Percentiles rank a stretch among this genome's conserved stretches.
These are phyloP conservation scores for Papilionanthe hybrid DNA, from an alignment of 116 monocot genomes.

Conservation along the genomic window DNA sequence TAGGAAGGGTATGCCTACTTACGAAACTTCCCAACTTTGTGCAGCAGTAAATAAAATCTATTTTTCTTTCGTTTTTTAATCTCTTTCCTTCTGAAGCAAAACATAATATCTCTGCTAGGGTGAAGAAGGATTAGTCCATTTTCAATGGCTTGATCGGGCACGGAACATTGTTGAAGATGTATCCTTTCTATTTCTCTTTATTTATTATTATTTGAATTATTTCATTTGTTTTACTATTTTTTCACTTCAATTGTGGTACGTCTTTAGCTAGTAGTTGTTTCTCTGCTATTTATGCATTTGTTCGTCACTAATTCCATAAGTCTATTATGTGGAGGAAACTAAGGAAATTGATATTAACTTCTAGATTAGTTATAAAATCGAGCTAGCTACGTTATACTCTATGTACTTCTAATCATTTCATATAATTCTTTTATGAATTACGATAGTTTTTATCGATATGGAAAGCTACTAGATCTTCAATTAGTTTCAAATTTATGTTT, in stretches of 20 bases:
- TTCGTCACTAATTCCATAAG: background rate
- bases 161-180: conserved; percentile 68
- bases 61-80: background rate
- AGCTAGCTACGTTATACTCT: background rate
- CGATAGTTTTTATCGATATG: background rate
- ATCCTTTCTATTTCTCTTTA: conserved; percentile 27
- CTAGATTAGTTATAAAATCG: background rate
- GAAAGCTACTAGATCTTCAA: too few relatives aligned
- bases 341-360: conserved; percentile 3
- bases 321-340: background rate
- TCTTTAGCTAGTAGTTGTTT: background rate
- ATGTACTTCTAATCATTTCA: background rate
- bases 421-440: background rate
- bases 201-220: background rate
- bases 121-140: conserved; percentile 93
- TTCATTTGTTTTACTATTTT: background rate
- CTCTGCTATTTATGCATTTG: background rate
- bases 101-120: conserved; percentile 38
- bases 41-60: background rate
- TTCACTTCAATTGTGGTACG: background rate
- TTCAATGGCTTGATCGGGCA: conserved; percentile 88
- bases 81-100: background rate
- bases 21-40: background rate
- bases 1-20: conserved; percentile 66
- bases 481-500: background rate